Evolutionary conservation across 257 asterid genomes (phyloP).

Genomic region (Thymus quinquecostatus): DNA sequence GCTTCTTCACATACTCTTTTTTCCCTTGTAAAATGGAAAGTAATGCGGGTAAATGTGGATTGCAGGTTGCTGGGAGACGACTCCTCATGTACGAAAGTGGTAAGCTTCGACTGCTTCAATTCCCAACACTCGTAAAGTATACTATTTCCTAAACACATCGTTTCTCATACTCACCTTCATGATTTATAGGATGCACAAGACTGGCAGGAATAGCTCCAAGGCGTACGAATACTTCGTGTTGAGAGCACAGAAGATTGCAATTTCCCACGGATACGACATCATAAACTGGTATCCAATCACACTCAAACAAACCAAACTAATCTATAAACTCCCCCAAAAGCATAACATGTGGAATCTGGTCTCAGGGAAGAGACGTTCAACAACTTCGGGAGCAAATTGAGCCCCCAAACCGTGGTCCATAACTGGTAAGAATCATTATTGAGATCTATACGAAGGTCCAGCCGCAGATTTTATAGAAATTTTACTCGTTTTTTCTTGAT

Average conservation of each 20-base stretch:
- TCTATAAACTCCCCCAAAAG: not conserved
- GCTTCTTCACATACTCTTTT: not conserved
- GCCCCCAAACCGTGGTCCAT: slow-evolving; percentile 80
- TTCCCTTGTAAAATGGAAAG: slow-evolving; percentile 2
- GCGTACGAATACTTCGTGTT: slow-evolving; percentile 86
- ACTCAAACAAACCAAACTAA: not conserved
- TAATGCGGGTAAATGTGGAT: not conserved
- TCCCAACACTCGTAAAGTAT: not conserved
- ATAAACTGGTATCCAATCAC: slow-evolving; percentile 70
- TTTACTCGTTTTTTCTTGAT: slow-evolving; percentile 9
- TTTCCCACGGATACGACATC: slow-evolving; percentile 89
- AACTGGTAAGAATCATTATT: slow-evolving; percentile 61
- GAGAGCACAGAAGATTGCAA: slow-evolving; percentile 82
- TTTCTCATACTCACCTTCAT: not conserved
- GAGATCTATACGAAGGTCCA: not conserved
- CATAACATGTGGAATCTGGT: slow-evolving; percentile 14
- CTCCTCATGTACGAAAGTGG: slow-evolving; percentile 78
- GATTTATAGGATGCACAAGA: slow-evolving; percentile 58
- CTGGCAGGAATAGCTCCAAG: slow-evolving; percentile 42
- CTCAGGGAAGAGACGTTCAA: slow-evolving; percentile 96
- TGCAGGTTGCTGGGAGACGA: slow-evolving; percentile 81
- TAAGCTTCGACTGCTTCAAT: slow-evolving; percentile 33
- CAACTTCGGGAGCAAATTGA: slow-evolving; percentile 83
- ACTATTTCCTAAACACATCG: not conserved
- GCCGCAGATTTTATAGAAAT: not conserved